Evolutionary conservation across 1,284 basidiomycete species (phyloP), one percentile per base, ranked within the genome.

Genomic region (Bondarzewia mesenterica): DNA sequence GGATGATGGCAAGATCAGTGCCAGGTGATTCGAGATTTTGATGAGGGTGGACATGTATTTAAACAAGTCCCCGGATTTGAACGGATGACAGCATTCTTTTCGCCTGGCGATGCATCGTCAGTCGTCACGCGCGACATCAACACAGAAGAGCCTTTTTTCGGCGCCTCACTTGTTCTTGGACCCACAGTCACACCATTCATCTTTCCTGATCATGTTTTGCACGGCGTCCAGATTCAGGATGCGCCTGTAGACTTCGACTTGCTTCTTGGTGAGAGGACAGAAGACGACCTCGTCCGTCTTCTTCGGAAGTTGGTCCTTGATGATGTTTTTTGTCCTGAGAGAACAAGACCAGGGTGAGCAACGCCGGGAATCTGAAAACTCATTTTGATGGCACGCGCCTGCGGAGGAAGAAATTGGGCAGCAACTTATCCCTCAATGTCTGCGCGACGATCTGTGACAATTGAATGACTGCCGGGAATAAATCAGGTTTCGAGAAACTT

Each of bases 251-350:
- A 81, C 84, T 10, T 63, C 59, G 18, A 80, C 74, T 62, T 93
- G 91, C 32, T 67, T 73, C 0, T 66, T 51, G 0, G 86, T 85
- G 42, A 94, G 66, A 15, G 89, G 89, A 60, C 91, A 94, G 59
- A 93, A 92, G 5, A 93, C 88, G n/a, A 93, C 84, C 58, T 89
- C 74, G 57, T 94, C 91, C 0, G 73, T 77, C 68, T 94, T 94
- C 54, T 71, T 70, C 0, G 91, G 91, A 12, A 94, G 72, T 81
- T 85, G 86, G 45, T 82, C 64, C 50, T 77, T 78, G 45, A 93
- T 92, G 36, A 93, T 80, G 27, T 82, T 75, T 58, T 93, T 93
- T 14, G 87, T 92, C 60, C 88, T 88, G 49, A 27, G 20, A 41
- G 47, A 37, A 52, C 47, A 29, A 51, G n/a, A 3, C 12, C 41